Percentiles rank a stretch among this genome's conserved stretches.
Conservation (phyloP, 805 yeast species). For the Zygosaccharomyces pseudorouxii region DNA sequence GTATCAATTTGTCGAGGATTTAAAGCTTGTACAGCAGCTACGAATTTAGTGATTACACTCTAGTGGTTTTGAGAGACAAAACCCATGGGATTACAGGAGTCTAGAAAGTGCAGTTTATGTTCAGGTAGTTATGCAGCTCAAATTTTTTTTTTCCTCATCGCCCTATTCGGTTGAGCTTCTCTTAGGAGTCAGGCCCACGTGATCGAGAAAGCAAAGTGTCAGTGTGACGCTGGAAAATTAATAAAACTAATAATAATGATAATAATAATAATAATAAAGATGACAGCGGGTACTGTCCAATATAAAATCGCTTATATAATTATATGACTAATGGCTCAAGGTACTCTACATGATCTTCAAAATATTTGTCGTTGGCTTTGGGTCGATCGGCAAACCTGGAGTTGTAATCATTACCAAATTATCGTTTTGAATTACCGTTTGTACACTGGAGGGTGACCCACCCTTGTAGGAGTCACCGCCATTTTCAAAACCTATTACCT, state of each 20-base stretch:
- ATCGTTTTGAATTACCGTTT: conserved; percentile 11
- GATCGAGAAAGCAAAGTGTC: not conserved
- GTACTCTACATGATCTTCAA: conserved; percentile 7
- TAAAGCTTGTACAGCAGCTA: not conserved
- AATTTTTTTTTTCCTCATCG: not conserved
- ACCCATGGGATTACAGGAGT: not conserved
- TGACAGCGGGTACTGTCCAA: too few relatives aligned
- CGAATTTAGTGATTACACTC: not conserved
- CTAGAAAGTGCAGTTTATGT: not conserved
- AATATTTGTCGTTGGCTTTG: conserved; percentile 12
- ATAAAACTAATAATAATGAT: not conserved
- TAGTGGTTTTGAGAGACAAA: not conserved
- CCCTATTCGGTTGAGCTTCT: not conserved
- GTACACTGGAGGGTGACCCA: conserved; percentile 5
- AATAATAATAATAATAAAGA: not conserved
- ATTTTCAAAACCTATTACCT: not conserved
- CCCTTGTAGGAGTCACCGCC: not conserved
- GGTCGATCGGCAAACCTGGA: not conserved
- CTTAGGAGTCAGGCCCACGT: not conserved
- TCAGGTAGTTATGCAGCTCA: not conserved
- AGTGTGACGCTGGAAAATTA: not conserved
- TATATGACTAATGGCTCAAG: not conserved
- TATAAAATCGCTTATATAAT: too few relatives aligned
- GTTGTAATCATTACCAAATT: conserved; percentile 1
- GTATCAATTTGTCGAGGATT: not conserved